Percentiles rank a stretch among this genome's conserved stretches.
Evolutionary conservation across 2,329 filamentous ascomycete species (phyloP).

Genomic region (Beauveria rudraprayagi): DNA sequence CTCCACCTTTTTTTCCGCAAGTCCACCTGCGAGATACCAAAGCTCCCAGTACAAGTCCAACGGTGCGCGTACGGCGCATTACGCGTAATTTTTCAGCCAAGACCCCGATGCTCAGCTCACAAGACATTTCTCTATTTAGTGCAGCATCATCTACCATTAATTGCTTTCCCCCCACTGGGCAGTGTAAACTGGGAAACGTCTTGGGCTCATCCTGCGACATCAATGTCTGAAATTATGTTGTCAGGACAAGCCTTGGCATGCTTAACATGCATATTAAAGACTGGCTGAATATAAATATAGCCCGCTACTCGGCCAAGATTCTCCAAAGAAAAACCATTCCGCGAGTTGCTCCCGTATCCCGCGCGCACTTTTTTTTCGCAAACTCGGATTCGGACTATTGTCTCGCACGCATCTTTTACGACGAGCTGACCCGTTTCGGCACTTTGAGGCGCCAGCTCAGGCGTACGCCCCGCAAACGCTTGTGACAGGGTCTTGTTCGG

Average conservation of each 20-base stretch:
- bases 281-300: no score
- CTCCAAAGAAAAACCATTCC: background rate
- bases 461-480: background rate
- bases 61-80: background rate
- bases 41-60: background rate
- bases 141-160: background rate
- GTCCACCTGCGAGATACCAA: no score
- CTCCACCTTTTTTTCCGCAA: background rate
- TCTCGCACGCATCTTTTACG: background rate
- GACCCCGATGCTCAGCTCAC: background rate
- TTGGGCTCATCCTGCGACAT: background rate
- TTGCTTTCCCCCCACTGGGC: background rate
- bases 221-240: background rate
- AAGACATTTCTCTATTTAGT: background rate
- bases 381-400: background rate
- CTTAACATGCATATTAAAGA: background rate
- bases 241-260: background rate
- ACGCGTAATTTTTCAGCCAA: constrained; percentile 3
- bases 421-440: background rate
- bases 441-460: background rate
- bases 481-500: background rate
- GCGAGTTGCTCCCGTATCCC: background rate
- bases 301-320: background rate
- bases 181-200: background rate
- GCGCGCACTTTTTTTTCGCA: background rate